Evolutionary conservation across 2,329 filamentous ascomycete species (phyloP), one percentile per base, ranked within the genome.

Genomic region (Pseudocercospora vitis): DNA sequence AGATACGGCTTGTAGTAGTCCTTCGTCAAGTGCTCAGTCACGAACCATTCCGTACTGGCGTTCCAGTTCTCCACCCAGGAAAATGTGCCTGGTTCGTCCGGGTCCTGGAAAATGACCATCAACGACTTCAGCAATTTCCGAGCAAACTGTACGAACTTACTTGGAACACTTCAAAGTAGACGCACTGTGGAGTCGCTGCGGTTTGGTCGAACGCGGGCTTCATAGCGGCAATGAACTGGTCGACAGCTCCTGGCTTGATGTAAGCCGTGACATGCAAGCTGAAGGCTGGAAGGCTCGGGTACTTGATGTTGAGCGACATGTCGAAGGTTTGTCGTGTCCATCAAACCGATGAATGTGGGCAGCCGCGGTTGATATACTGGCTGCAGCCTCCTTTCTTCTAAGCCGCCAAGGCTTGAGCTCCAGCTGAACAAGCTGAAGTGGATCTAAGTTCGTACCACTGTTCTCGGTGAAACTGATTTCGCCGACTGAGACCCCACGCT

Each of bases 1-100:
- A 74, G 55, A 54, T 75, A 76, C 16, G 72, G 71, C 37, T 70
- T 67, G 55, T 76, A 76, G 53, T 76, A 76, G 2, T 68, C 62
- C 59, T 74, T 76, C 28, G 52, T 39, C 26, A 62, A 32, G 44
- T 58, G 55, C 16, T 53, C 49, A 26, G 49, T 40, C 31, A 45
- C 26, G n/a, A 52, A 55, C 29, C 47, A 55, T 18, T 61, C 53
- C 23, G 53, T 29, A 12, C 42, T 50, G 18, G 45, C 52, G 37
- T 55, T 57, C 59, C 61, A 60, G 33, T 61, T 61, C 53, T 63
- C 59, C n/a, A 59, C 55, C 48, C 60, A 57, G 7, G 49, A 55
- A 35, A 60, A 48, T 19, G 35, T 57, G 16, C 53, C 52, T 2
- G 53, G 52, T 21, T 52, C 31, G 5, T 53, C 18, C 1, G 56